Evolutionary conservation across 2,329 filamentous ascomycete species (phyloP), one percentile per base, ranked within the genome.

Genomic region (Nemania sp.): DNA sequence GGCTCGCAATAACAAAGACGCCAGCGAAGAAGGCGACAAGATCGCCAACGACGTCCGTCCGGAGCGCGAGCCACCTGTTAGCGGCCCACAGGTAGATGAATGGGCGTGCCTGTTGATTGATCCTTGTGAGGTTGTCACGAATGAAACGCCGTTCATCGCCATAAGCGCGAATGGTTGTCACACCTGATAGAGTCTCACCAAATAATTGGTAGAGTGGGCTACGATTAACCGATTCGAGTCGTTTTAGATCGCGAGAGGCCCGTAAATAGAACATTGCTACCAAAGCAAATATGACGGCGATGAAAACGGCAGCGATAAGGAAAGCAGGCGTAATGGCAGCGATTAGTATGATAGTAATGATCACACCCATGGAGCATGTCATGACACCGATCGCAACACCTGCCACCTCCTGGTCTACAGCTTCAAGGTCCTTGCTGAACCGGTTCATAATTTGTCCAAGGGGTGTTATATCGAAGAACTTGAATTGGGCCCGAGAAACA

Each of bases 181-280:
- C 94, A 23, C 94, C 94, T 45, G 86, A 90, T 15, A 99, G 76
- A 0, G 95, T 97, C 75, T 99, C 94, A 59, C 94, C 93, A 63
- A 99, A 99, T 64, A 97, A 94, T 72, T 99, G 94, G 75, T 97
- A 99, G 6, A 99, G 77, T 1, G 94, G 94, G 70, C 92, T 97
- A 67, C 93, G 83, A 70, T 97, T 90, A 1, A 97, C 86, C 6
- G 93, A 96, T 71, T 99, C 95, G 6, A 99, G 77, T 43, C 94
- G 86, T 77, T 99, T 99, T 50, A 99, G 80, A 68, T 97, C 94
- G 60, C 93, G 86, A n/a, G 94, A 97, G 0, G 93, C 89, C 62
- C 86, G 86, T 41, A 99, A 82, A 72, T 99, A 99, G 68, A 97
- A 91, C 36, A 84, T 81, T 26, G 91, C 91, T 28, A 97, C 86